phyloP scores from a whole-genome alignment of 1,284 basidiomycete genomes.

The Mrakiaceae sp. region DNA sequence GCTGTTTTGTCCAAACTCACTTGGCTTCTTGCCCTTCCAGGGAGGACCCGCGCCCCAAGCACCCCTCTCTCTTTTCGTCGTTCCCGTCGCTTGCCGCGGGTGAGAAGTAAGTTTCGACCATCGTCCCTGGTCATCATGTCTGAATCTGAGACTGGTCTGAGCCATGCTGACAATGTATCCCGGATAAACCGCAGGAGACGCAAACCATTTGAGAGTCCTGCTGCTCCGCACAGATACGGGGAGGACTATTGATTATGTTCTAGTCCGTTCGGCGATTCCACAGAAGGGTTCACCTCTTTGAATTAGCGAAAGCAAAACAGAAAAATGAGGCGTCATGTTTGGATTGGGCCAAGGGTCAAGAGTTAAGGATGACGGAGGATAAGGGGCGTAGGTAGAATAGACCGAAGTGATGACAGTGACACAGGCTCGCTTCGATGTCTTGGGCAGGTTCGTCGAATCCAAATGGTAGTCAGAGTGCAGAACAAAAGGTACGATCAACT shows the following conservation, averaged over 20 bases:
- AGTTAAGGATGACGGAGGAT: no score
- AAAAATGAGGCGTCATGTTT: no score
- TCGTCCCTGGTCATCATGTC: not conserved
- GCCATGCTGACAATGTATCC: not conserved
- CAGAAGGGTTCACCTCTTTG: not conserved
- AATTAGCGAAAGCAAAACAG: no score
- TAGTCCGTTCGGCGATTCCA: not conserved
- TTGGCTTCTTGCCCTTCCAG: constrained; percentile 36
- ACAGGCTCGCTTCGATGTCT: no score
- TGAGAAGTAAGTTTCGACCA: constrained; percentile 56
- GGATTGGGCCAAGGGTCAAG: no score
- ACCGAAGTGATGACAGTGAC: no score
- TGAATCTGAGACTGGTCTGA: not conserved
- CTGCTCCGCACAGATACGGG: constrained; percentile 48
- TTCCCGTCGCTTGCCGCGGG: constrained; percentile 96
- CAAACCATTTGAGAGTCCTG: constrained; percentile 63
- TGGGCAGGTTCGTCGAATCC: no score
- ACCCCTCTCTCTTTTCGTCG: constrained; percentile 91
- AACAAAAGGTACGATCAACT: no score
- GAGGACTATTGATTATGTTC: not conserved
- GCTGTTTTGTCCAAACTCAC: not conserved
- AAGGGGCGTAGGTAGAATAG: no score
- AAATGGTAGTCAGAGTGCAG: no score
- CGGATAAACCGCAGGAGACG: constrained; percentile 43
- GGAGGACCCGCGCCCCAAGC: constrained; percentile 88